Evolutionary conservation across 345 rosid genomes (phyloP).

Genomic region (Camelina hispida): DNA sequence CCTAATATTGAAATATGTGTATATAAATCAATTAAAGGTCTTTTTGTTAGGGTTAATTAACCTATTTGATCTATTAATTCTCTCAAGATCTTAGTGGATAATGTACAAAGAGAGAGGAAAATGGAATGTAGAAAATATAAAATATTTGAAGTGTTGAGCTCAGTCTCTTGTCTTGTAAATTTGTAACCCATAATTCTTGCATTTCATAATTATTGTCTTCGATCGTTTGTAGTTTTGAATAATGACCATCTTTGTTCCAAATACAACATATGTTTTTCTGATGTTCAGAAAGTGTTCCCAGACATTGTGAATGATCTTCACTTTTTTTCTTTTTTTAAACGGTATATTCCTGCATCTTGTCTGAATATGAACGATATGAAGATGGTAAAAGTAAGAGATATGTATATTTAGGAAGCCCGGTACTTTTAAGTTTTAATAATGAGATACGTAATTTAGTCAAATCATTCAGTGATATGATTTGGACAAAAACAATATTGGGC

Average conservation of each 20-base stretch:
- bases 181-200: constrained; percentile 10
- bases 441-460: no score
- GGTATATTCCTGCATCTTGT: no score
- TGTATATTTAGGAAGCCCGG: no score
- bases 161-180: constrained; percentile 33
- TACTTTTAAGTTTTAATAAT: no score
- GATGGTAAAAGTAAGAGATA: no score
- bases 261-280: background rate
- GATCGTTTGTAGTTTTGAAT: background rate
- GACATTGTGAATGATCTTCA: background rate
- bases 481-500: no score
- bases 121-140: constrained; percentile 13
- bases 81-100: constrained; percentile 26
- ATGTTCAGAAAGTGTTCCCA: background rate
- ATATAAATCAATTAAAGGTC: constrained; percentile 16
- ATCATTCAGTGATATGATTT: no score
- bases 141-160: constrained; percentile 21
- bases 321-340: no score
- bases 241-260: background rate
- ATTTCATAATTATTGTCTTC: background rate
- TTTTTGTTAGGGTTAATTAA: constrained; percentile 28
- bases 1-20: constrained; percentile 18
- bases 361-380: no score
- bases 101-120: constrained; percentile 16
- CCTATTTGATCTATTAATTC: constrained; percentile 22